phyloP scores from a whole-genome alignment of 192 early-diverging fungal genomes.

The Tieghemiomyces parasiticus region DNA sequence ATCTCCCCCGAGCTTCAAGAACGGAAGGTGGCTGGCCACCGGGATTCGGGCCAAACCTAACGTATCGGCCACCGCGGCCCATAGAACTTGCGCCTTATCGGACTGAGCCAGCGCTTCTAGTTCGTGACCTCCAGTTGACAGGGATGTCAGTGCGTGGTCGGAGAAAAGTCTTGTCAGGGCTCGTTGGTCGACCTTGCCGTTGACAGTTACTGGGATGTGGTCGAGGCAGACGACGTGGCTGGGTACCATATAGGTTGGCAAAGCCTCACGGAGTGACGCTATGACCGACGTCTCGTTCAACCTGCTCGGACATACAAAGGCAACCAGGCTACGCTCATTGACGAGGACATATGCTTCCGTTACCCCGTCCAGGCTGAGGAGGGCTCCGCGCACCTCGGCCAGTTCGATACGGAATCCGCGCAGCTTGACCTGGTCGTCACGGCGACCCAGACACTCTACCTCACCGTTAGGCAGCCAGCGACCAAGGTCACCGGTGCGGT shows the following conservation, averaged over 20 bases:
- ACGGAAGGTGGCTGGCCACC: background rate
- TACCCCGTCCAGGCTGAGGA: slow-evolving; percentile 10
- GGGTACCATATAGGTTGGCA: background rate
- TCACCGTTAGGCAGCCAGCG: slow-evolving; percentile 12
- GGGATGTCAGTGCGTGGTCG: background rate
- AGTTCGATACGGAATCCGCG: slow-evolving; percentile 29
- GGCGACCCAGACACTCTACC: slow-evolving; percentile 20
- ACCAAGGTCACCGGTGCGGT: slow-evolving; percentile 10
- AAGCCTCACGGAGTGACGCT: background rate
- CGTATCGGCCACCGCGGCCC: background rate
- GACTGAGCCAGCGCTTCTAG: background rate
- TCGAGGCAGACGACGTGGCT: background rate
- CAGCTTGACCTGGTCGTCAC: slow-evolving; percentile 34
- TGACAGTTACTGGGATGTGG: background rate
- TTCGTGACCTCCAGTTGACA: background rate
- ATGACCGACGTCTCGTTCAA: background rate
- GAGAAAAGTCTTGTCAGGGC: background rate
- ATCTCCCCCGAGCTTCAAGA: background rate
- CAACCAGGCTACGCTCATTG: background rate
- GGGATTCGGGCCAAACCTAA: background rate
- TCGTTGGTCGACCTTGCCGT: background rate
- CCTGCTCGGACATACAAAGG: background rate
- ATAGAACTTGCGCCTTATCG: background rate
- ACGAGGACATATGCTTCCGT: background rate
- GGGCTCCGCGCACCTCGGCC: slow-evolving; percentile 16